Evolutionary conservation across 371 early-diverging fungal genomes (phyloP).

Genomic region (Zancudomyces culisetae): DNA sequence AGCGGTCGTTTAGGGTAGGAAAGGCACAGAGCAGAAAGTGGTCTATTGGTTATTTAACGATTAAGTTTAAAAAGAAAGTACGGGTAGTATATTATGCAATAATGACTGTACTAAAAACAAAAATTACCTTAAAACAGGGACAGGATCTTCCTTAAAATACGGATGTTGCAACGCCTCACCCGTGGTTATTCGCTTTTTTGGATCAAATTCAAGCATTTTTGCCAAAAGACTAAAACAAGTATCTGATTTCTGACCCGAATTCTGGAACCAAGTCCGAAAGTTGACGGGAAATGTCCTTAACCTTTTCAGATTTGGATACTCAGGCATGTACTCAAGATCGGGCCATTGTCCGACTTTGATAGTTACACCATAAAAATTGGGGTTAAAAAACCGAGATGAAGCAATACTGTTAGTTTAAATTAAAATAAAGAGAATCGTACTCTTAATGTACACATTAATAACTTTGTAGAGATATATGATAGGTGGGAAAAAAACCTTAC

Average conservation of each 20-base stretch:
- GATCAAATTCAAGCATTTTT: slow-evolving; percentile 83
- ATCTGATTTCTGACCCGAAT: slow-evolving; percentile 27
- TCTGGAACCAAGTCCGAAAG: slow-evolving; percentile 14
- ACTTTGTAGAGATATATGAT: no score
- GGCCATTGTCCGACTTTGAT: slow-evolving; percentile 28
- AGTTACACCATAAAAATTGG: neutral
- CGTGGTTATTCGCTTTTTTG: slow-evolving; percentile 69
- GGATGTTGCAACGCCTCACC: slow-evolving; percentile 69
- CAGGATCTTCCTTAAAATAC: slow-evolving; percentile 76
- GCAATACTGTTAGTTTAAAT: no score
- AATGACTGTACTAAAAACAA: no score
- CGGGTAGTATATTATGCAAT: no score
- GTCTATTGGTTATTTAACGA: no score
- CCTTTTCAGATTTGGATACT: slow-evolving; percentile 32
- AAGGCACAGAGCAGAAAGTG: no score
- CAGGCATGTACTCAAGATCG: slow-evolving; percentile 36
- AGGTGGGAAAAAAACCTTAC: no score
- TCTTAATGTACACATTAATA: no score
- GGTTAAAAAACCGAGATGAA: no score
- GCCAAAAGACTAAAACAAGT: slow-evolving; percentile 57
- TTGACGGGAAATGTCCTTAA: slow-evolving; percentile 23
- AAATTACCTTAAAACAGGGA: slow-evolving; percentile 73
- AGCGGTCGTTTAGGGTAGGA: no score
- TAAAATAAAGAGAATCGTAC: no score
- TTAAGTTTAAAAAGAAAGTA: no score